Evolutionary conservation across 768 basidiomycete species (phyloP), one percentile per base, ranked within the genome.

Genomic region (Gloeopeniophorella convolvens): DNA sequence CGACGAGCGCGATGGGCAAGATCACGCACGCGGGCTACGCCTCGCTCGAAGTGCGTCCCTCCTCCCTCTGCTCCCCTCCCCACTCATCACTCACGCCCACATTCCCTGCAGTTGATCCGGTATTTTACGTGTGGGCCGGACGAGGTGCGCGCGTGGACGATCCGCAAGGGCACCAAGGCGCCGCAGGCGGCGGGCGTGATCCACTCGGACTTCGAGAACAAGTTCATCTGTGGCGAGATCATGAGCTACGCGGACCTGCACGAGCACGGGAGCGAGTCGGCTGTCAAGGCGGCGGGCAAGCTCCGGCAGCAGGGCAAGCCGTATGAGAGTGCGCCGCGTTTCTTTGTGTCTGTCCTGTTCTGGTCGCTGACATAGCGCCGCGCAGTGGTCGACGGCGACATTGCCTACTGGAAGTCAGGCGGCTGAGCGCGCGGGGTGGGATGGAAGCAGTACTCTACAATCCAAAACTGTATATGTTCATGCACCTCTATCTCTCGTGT

Each of bases 171-270:
- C 18, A 94, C 85, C 23, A 96, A 93, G 65, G 95, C 96, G 1
- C 96, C 95, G 3, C 88, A 92, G 65, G 96, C 96, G 7, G 96
- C 96, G 32, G 96, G 96, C 67, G 92, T 98, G 57, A 98, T 98
- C 63, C 95, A 98, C 75, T 85, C 90, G 44, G 94, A 97, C 69
- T 97, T 98, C 64, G 92, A 97, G 72, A 89, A 95, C 69, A 94
- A 96, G 70, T 96, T 96, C 60, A 87, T 97, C 20, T 96, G 92
- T 56, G 93, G 92, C 67, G 95, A 97, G 69, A 95, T 98, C 65
- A 95, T 97, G 92, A 63, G 81, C 1, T 96, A 83, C 61, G 81
- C 83, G 0, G 96, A 97, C 67, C 72, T 99, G 53, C 85, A 85
- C 62, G 92, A 96, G 67, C 73, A 93, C 59, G 94, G 93, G 10